phyloP scores from a whole-genome alignment of 352 stramenopile species.

The Phytophthora agathidicida region DNA sequence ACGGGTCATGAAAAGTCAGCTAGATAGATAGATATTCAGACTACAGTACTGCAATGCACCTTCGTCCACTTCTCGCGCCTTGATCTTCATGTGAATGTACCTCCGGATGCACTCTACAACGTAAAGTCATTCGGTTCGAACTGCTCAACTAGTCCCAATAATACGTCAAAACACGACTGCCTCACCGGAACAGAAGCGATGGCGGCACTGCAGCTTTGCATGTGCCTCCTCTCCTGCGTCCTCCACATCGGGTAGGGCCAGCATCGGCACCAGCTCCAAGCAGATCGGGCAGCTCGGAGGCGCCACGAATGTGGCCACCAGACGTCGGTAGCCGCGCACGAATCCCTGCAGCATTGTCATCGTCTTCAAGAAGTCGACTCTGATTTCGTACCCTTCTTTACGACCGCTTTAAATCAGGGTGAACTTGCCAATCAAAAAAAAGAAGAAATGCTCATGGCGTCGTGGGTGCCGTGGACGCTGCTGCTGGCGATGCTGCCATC shows the following conservation, averaged over 20 bases:
- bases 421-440: constrained; percentile 18
- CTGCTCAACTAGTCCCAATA: too few relatives aligned
- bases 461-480: constrained; percentile 58
- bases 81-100: constrained; percentile 70
- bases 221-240: constrained; percentile 27
- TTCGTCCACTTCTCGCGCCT: constrained; percentile 63
- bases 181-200: constrained; percentile 64
- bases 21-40: too few relatives aligned
- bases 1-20: constrained; percentile 6
- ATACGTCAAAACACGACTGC: too few relatives aligned
- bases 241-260: constrained; percentile 42
- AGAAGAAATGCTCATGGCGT: constrained; percentile 17
- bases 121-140: neutral
- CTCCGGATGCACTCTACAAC: constrained; percentile 47
- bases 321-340: constrained; percentile 55
- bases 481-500: constrained; percentile 57
- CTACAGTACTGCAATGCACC: too few relatives aligned
- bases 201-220: constrained; percentile 55
- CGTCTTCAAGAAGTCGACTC: neutral
- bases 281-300: constrained; percentile 62
- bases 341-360: constrained; percentile 53
- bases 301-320: constrained; percentile 51
- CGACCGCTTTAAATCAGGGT: too few relatives aligned
- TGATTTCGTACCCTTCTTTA: constrained; percentile 5
- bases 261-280: constrained; percentile 56